Base-by-base conservation (phyloP, 495 filamentous ascomycete species). In the Margaritispora aquatica region DNA sequence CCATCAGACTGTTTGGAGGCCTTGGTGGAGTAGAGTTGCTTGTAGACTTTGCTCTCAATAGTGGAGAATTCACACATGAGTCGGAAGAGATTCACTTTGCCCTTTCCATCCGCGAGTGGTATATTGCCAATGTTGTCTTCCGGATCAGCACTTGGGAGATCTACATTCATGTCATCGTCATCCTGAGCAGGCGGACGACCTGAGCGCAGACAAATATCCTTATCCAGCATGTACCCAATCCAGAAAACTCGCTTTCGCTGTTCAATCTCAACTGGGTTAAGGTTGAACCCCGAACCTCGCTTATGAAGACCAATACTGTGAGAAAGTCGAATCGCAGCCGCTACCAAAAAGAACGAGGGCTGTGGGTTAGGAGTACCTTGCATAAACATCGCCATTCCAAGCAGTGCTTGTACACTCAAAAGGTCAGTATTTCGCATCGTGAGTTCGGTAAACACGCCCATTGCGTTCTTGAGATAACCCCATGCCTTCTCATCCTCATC, bases 111-210 rank as follows among this genome's bases (percentile, higher is more conserved):
- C 8, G 87, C 85, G 21, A 97, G 72, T 11, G 92, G 90, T 53
- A 98, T 92, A 65, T 96, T 95, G 46, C 94, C 94, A 62, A 96
- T 88, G 57, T 92, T 91, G 66, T 98, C 94, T 7, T 79, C 80
- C 0, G 94, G 95, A 62, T 97, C 87, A 59, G 92, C 90, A 57
- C 89, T 92, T 19, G 94, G 94, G 53, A 97, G 79, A 38, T 97
- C 92, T 26, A 97, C 94, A 68, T 96, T 97, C 88, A 96, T 95
- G 68, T 98, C 94, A 71, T 97, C 91, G 66, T 97, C 94, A 67
- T 97, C 93, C 68, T 97, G 95, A 15, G 90, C 89, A 19, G 92
- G 93, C 23, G 94, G 94, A 54, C 94, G 84, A 29, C 94, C 94
- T 19, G 91, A 94, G 27, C 94, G 84, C 26, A 98, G 82, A 70